phyloP scores from a whole-genome alignment of 768 basidiomycete genomes.

The Butyriboletus loyo region DNA sequence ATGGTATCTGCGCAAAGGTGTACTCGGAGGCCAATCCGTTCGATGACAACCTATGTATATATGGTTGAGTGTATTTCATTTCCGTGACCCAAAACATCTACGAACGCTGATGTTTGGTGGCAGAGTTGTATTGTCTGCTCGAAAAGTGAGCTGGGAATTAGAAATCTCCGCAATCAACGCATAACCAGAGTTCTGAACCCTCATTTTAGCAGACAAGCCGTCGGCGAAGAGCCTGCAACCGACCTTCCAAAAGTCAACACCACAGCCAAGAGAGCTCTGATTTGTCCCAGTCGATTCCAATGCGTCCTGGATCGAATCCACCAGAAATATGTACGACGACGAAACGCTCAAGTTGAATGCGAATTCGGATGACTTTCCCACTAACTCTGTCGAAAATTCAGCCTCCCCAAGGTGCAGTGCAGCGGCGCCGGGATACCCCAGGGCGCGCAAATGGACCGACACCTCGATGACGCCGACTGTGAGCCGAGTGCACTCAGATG shows the following conservation, averaged over 20 bases:
- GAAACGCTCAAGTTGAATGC: constrained; percentile 48
- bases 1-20: constrained; percentile 81
- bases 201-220: constrained; percentile 1
- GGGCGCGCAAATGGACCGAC: constrained; percentile 59
- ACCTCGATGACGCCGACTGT: constrained; percentile 63
- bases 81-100: constrained; percentile 1
- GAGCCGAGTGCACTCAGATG: constrained; percentile 79
- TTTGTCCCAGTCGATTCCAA: constrained; percentile 15
- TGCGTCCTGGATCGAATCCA: constrained; percentile 49
- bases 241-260: constrained; percentile 67
- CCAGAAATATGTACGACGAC: constrained; percentile 48
- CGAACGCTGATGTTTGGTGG: constrained; percentile 41
- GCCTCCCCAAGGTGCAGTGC: constrained; percentile 62
- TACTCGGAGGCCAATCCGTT: constrained; percentile 50
- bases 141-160: constrained; percentile 46
- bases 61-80: constrained; percentile 1
- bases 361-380: constrained; percentile 61
- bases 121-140: constrained; percentile 20
- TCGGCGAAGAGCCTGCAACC: constrained; percentile 16
- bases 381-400: constrained; percentile 69
- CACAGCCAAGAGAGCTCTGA: constrained; percentile 24
- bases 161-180: constrained; percentile 62
- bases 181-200: constrained; percentile 56
- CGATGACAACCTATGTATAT: constrained; percentile 49
- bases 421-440: constrained; percentile 60